A percentile compares a stretch with the other conserved stretches of the same genome.
phyloP scores from a whole-genome alignment of 2,329 filamentous ascomycete species.

The Botryotinia globosa region DNA sequence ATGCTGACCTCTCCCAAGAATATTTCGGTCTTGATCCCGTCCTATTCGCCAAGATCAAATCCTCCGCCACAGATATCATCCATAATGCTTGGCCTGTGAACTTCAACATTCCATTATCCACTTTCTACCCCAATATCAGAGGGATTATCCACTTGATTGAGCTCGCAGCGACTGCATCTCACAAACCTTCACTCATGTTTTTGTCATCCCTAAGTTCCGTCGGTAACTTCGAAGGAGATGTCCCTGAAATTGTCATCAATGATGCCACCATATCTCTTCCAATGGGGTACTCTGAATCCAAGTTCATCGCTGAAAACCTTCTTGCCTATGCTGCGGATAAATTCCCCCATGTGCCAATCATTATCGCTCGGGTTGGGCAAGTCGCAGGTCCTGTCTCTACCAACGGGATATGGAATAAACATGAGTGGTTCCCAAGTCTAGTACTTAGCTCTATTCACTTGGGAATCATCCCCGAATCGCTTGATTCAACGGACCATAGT shows the following conservation, averaged over 20 bases:
- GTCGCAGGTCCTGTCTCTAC: constrained; percentile 40
- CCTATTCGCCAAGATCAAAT: neutral
- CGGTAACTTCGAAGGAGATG: constrained; percentile 30
- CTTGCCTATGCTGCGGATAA: constrained; percentile 42
- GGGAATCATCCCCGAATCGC: neutral
- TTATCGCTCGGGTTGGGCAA: constrained; percentile 49
- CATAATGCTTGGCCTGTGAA: constrained; percentile 42
- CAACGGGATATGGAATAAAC: neutral
- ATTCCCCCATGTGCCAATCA: constrained; percentile 38
- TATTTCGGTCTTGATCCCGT: constrained; percentile 46
- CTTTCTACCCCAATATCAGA: constrained; percentile 40
- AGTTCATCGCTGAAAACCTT: constrained; percentile 39
- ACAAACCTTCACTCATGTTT: constrained; percentile 28
- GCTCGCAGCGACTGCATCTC: constrained; percentile 14
- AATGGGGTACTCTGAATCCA: constrained; percentile 34
- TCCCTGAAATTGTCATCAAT: neutral
- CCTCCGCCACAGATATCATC: constrained; percentile 27
- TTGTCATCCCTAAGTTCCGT: constrained; percentile 33
- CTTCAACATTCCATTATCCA: constrained; percentile 37
- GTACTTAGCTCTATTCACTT: constrained; percentile 4
- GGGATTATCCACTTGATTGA: constrained; percentile 41
- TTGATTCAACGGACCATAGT: neutral
- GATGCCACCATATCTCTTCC: constrained; percentile 11
- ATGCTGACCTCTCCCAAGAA: constrained; percentile 47
- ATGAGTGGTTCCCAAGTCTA: constrained; percentile 2